Percentiles rank a stretch among this genome's conserved stretches.
These are phyloP conservation scores for Sapria himalayana DNA, from an alignment of 345 rosid species.

Conservation along the genomic window DNA sequence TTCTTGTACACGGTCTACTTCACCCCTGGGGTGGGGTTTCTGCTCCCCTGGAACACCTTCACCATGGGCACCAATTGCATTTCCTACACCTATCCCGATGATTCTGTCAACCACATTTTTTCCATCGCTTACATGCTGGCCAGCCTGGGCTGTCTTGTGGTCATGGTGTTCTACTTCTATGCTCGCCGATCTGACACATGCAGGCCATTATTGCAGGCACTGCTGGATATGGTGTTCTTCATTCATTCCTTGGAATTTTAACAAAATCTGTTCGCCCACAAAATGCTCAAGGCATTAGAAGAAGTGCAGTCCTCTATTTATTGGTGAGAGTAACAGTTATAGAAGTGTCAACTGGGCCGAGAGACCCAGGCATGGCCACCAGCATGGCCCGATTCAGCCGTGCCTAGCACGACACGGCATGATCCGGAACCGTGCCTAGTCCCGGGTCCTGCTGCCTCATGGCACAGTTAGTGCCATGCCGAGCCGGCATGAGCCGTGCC, in stretches of 20 bases:
- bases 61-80: conserved; percentile 95
- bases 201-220: conserved; percentile 93
- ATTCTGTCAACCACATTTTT: conserved; percentile 72
- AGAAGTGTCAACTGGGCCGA: too few relatives aligned
- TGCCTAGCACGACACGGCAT: too few relatives aligned
- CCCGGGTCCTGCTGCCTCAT: too few relatives aligned
- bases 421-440: too few relatives aligned
- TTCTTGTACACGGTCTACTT: conserved; percentile 76
- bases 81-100: conserved; percentile 72
- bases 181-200: conserved; percentile 59
- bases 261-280: conserved; percentile 68
- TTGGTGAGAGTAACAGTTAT: conserved; percentile 47
- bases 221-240: conserved; percentile 90
- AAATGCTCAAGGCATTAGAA: conserved; percentile 48
- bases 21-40: conserved; percentile 56
- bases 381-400: too few relatives aligned
- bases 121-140: conserved; percentile 60
- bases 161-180: conserved; percentile 37
- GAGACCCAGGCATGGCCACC: too few relatives aligned
- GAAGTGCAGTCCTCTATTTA: conserved; percentile 71
- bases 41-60: conserved; percentile 98
- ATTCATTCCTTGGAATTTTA: conserved; percentile 51
- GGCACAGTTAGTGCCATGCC: too few relatives aligned
- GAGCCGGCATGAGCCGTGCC: too few relatives aligned
- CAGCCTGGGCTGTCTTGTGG: conserved; percentile 29